Conservation (phyloP, 176 grass and related monocot species). For the Musa itinerans region DNA sequence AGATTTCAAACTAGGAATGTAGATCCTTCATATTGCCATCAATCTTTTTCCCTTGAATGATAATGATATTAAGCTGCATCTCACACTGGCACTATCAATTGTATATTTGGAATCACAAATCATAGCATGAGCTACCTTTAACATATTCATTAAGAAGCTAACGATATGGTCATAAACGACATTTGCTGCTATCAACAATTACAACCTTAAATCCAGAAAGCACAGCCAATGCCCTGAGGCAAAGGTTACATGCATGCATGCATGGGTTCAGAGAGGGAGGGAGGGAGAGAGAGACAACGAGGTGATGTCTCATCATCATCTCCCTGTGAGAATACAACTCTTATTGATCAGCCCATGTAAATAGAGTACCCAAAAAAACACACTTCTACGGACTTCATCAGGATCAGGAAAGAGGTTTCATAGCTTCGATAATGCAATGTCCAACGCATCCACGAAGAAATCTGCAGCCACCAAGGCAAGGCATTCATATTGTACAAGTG, state of each 20-base stretch:
- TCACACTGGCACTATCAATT: no score
- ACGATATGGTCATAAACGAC: not conserved
- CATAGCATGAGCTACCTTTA: no score
- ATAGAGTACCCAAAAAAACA: constrained; percentile 3
- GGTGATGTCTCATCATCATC: constrained; percentile 45
- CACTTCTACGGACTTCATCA: not conserved
- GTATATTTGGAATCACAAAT: no score
- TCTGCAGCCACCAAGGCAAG: constrained; percentile 1
- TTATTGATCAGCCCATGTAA: constrained; percentile 39
- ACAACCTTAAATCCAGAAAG: not conserved
- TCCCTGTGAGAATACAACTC: not conserved
- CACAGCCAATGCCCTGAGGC: not conserved
- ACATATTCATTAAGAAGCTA: not conserved
- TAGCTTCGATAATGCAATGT: constrained; percentile 68
- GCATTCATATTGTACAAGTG: not conserved
- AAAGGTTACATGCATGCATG: no score
- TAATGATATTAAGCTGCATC: no score
- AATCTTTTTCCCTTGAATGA: no score
- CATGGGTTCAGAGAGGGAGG: no score
- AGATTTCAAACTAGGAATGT: no score
- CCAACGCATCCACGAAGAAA: constrained; percentile 66
- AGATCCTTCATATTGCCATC: no score
- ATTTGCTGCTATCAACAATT: no score
- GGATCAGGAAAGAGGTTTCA: constrained; percentile 25
- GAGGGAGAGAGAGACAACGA: constrained; percentile 46